These are phyloP conservation scores for Fusarium nygamai DNA, from an alignment of 2,329 filamentous ascomycete genomes.

Conservation along the genomic window DNA sequence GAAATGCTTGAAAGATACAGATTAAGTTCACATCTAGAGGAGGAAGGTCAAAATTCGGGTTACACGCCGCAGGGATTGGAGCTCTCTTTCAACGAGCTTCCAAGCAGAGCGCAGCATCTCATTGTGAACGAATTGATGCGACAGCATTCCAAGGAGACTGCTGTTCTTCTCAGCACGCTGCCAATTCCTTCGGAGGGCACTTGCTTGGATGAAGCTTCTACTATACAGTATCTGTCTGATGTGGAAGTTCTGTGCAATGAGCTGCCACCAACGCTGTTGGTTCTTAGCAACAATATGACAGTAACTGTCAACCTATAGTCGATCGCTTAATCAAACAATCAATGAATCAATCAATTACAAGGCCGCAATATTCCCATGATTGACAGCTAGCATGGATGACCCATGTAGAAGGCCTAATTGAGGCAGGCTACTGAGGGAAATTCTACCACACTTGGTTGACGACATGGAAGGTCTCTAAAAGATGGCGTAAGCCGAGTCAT, in stretches of 20 bases:
- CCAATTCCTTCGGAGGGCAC: conserved; percentile 85
- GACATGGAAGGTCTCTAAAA: conserved; percentile 10
- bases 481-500: conserved; percentile 29
- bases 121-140: conserved; percentile 88
- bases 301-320: conserved; percentile 77
- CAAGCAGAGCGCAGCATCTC: conserved; percentile 84
- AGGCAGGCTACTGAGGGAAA: not conserved
- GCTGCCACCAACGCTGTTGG: conserved; percentile 79
- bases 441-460: not conserved
- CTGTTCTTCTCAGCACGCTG: conserved; percentile 84
- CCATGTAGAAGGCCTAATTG: not conserved
- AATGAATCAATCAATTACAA: conserved; percentile 10
- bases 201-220: conserved; percentile 73
- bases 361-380: conserved; percentile 31
- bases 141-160: conserved; percentile 73
- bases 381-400: conserved; percentile 24
- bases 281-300: conserved; percentile 90
- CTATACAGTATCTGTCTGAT: conserved; percentile 79
- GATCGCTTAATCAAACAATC: conserved; percentile 14
- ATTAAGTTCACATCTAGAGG: conserved; percentile 35
- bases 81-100: conserved; percentile 86
- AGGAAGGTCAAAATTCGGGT: conserved; percentile 49
- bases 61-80: conserved; percentile 71
- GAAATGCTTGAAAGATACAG: conserved; percentile 56
- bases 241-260: conserved; percentile 81